Percentiles rank a stretch among this genome's conserved stretches.
Conservation (phyloP, 176 grass and related monocot species). For the Lolium multiflorum region DNA sequence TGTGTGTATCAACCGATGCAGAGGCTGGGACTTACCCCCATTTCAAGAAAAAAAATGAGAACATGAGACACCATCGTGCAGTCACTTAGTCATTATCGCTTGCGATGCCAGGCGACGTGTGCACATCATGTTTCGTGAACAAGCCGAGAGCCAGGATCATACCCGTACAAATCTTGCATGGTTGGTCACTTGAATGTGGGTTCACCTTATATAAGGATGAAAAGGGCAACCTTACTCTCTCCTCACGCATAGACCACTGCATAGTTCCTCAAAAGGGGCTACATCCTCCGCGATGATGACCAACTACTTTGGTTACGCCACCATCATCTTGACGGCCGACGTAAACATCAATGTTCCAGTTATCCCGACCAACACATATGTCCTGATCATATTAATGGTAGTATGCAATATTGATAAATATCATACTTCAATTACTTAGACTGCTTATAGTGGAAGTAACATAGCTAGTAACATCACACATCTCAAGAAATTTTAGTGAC, state of each 20-base stretch:
- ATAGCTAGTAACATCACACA: too few relatives aligned
- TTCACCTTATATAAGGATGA: background rate
- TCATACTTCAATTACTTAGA: background rate
- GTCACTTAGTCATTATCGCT: background rate
- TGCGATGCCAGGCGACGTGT: background rate
- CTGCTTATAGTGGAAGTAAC: too few relatives aligned
- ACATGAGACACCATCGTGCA: background rate
- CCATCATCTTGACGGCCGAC: background rate
- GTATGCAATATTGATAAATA: background rate
- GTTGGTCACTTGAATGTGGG: background rate
- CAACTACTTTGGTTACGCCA: background rate
- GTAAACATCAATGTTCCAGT: background rate
- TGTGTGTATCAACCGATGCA: too few relatives aligned
- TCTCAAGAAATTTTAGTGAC: too few relatives aligned
- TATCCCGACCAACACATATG: background rate
- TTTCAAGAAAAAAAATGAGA: background rate
- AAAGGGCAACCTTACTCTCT: background rate
- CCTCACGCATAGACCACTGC: background rate
- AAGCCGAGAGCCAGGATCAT: background rate
- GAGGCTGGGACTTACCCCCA: too few relatives aligned
- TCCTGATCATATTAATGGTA: background rate
- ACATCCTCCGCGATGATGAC: background rate
- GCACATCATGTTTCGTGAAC: background rate
- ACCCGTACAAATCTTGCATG: background rate
- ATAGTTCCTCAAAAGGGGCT: background rate